Evolutionary conservation across 108 stramenopile species (phyloP), one percentile per base, ranked within the genome.

Genomic region (Epithemia pelagica): DNA sequence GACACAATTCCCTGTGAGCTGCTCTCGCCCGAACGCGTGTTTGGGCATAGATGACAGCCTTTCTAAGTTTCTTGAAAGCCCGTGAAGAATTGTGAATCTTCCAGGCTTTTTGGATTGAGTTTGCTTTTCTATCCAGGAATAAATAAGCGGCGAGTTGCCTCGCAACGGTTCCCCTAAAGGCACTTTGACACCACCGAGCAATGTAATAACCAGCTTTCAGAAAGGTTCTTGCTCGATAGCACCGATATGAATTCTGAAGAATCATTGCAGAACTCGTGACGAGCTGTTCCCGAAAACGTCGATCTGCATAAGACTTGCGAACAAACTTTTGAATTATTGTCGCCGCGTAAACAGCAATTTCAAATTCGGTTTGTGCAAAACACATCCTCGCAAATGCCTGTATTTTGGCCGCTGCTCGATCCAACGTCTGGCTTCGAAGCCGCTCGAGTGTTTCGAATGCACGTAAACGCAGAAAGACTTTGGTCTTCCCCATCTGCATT

Each of bases 401-500:
- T 60, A 91, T 81, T 32, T 52, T 66, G 22, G 71, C 71, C 15
- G 87, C 87, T 0, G 74, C 73, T 10, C 64, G 37, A 15, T 74
- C 54, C 37, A 83, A 54, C 19, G 76, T 77, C 52, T 68, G 59
- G 10, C 76, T 71, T 31, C 92, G 75, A 3, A 93, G 64, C 22
- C 72, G 67, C 72, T 96, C 96, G 60, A 96, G 75, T 2, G 71
- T 61, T 32, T 95, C 94, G 67, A 90, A 94, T 3, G 90, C 78
- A n/a, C 71, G 71, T 28, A 77, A 75, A 23, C 89, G 72, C 51
- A 96, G 67, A 64, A 96, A 96, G 18, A 96, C 90, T 72, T 94
- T 95, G 28, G 84, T 88, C 37, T 70, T 57, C 20, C 96, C 96
- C 52, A 95, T 71, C 76, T 96, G 96, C 71, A 91, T 85, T 0